Conservation (phyloP, 306 rosid genomes). For the Quercus rubra region DNA sequence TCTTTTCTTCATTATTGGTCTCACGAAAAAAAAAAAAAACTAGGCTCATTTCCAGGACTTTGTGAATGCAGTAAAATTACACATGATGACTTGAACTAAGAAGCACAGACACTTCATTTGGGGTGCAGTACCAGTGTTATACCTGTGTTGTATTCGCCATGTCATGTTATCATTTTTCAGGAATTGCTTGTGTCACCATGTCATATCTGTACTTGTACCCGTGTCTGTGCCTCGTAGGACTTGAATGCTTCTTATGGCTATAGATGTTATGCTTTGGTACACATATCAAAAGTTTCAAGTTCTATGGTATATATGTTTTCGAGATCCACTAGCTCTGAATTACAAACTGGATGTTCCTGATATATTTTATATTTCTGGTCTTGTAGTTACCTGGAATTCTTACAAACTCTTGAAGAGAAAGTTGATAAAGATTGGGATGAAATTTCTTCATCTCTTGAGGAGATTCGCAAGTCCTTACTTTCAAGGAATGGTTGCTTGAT, state of each 20-base stretch:
- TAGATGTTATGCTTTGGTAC: neutral
- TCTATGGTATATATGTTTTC: slow-evolving; percentile 6
- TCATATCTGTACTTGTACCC: too few species aligned
- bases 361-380: slow-evolving; percentile 13
- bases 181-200: too few species aligned
- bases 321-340: neutral
- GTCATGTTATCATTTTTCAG: too few species aligned
- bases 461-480: slow-evolving; percentile 74
- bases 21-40: neutral
- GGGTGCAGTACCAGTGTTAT: too few species aligned
- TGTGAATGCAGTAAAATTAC: neutral
- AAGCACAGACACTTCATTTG: too few species aligned
- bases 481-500: slow-evolving; percentile 72
- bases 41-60: neutral
- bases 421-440: slow-evolving; percentile 84
- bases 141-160: too few species aligned
- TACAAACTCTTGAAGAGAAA: slow-evolving; percentile 73
- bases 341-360: slow-evolving; percentile 7
- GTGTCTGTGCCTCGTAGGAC: neutral
- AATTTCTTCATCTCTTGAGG: slow-evolving; percentile 88
- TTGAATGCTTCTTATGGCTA: neutral
- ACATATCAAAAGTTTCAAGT: neutral
- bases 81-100: neutral
- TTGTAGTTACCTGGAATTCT: slow-evolving; percentile 84
- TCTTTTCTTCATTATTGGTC: neutral